These are phyloP conservation scores for Geosmithia putterillii DNA, from an alignment of 2,329 filamentous ascomycete species.

Conservation along the genomic window DNA sequence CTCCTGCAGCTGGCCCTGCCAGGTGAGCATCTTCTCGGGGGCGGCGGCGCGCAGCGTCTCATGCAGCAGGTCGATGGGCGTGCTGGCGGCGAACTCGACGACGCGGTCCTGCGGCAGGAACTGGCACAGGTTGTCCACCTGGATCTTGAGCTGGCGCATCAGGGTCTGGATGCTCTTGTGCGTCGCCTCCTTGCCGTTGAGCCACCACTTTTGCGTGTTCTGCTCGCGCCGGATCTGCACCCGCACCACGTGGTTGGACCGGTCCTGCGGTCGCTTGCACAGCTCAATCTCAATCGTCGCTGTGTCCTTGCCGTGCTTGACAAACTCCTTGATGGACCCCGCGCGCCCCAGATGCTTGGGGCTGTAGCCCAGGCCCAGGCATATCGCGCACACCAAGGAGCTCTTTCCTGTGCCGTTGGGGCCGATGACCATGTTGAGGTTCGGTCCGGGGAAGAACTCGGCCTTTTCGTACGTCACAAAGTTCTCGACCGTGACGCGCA, in stretches of 20 bases:
- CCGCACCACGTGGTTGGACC: slow-evolving; percentile 59
- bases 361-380: slow-evolving; percentile 76
- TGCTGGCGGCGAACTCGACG: slow-evolving; percentile 79
- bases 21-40: slow-evolving; percentile 63
- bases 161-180: slow-evolving; percentile 56
- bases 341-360: slow-evolving; percentile 76
- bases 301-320: slow-evolving; percentile 73
- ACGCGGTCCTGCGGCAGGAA: slow-evolving; percentile 95
- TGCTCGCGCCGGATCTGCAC: slow-evolving; percentile 72
- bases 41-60: slow-evolving; percentile 86
- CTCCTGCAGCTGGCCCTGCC: slow-evolving; percentile 63
- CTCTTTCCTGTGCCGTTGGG: slow-evolving; percentile 99
- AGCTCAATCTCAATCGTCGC: slow-evolving; percentile 88
- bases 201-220: slow-evolving; percentile 65
- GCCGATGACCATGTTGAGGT: slow-evolving; percentile 95
- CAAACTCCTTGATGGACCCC: slow-evolving; percentile 75
- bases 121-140: slow-evolving; percentile 95
- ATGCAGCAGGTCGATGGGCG: slow-evolving; percentile 66
- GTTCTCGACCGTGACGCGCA: slow-evolving; percentile 73
- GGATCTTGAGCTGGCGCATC: slow-evolving; percentile 66
- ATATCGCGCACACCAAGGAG: slow-evolving; percentile 93
- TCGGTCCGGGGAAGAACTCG: slow-evolving; percentile 83
- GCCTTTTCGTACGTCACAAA: slow-evolving; percentile 93
- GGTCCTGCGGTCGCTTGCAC: slow-evolving; percentile 46
- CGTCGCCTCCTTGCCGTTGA: slow-evolving; percentile 54